phyloP scores from a whole-genome alignment of 1,284 basidiomycete genomes.

The Ustilago tritici region DNA sequence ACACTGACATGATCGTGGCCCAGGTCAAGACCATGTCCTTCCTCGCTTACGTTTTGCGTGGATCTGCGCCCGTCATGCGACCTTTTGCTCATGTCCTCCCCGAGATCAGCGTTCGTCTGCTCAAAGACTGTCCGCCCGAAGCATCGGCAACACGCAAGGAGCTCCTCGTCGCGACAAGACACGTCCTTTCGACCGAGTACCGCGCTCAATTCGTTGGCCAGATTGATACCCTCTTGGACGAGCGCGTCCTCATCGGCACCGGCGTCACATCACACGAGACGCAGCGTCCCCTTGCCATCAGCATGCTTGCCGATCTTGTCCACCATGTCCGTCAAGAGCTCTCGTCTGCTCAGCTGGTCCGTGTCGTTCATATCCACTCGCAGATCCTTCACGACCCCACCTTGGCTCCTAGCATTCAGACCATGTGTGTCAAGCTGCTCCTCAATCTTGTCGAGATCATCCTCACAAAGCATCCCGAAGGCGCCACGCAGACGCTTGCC shows the following conservation, averaged over 20 bases:
- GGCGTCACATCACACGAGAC: constrained; percentile 84
- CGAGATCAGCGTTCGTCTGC: constrained; percentile 82
- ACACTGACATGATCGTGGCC: constrained; percentile 88
- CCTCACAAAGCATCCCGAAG: constrained; percentile 71
- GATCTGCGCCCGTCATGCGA: constrained; percentile 78
- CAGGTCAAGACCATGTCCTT: constrained; percentile 91
- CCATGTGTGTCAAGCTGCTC: constrained; percentile 92
- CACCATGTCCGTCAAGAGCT: constrained; percentile 91
- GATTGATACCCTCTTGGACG: constrained; percentile 90
- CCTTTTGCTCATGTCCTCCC: constrained; percentile 86
- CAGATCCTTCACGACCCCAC: constrained; percentile 90
- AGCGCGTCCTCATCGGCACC: constrained; percentile 88
- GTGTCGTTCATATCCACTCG: constrained; percentile 86
- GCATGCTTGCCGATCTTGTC: constrained; percentile 90
- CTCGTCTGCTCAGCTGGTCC: constrained; percentile 80
- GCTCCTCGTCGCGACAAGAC: constrained; percentile 90
- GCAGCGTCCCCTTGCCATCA: constrained; percentile 82
- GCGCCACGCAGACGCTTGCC: constrained; percentile 77
- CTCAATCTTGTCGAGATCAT: constrained; percentile 90
- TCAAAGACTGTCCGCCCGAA: constrained; percentile 93
- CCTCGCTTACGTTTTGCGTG: constrained; percentile 88
- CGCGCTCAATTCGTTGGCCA: constrained; percentile 84
- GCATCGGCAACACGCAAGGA: constrained; percentile 83
- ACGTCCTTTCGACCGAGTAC: constrained; percentile 85
- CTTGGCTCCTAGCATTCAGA: constrained; percentile 84